phyloP scores from a whole-genome alignment of 2,329 filamentous ascomycete species.

The Colletotrichum incanum region DNA sequence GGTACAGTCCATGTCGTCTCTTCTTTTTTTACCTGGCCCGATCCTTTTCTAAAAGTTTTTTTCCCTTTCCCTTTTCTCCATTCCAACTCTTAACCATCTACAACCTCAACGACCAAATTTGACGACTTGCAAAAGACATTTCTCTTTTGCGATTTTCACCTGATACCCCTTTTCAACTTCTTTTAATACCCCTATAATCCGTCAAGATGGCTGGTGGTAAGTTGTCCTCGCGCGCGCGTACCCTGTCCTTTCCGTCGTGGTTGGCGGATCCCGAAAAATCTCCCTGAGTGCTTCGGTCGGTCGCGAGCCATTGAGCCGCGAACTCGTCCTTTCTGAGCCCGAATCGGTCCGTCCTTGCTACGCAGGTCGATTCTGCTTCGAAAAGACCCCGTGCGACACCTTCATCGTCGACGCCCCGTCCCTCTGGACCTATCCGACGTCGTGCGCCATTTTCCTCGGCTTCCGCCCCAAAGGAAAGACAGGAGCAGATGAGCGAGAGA shows the following conservation, averaged over 20 bases:
- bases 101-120: slow-evolving; percentile 35
- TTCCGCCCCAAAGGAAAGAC: slow-evolving; percentile 22
- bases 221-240: slow-evolving; percentile 46
- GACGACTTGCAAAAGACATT: slow-evolving; percentile 43
- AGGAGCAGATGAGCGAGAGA: slow-evolving; percentile 23
- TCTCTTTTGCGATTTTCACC: slow-evolving; percentile 43
- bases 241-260: slow-evolving; percentile 15
- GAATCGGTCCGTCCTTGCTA: slow-evolving; percentile 4
- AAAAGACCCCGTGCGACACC: slow-evolving; percentile 7
- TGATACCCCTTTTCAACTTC: slow-evolving; percentile 47
- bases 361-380: background rate
- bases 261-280: slow-evolving; percentile 29
- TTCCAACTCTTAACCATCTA: slow-evolving; percentile 20
- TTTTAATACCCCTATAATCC: slow-evolving; percentile 42
- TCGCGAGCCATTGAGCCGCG: slow-evolving; percentile 37
- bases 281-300: background rate
- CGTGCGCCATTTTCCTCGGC: slow-evolving; percentile 54
- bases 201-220: slow-evolving; percentile 64
- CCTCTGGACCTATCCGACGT: background rate
- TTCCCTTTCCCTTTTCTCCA: slow-evolving; percentile 31
- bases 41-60: slow-evolving; percentile 46
- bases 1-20: slow-evolving; percentile 44
- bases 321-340: background rate
- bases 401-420: background rate
- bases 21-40: slow-evolving; percentile 47